Evolutionary conservation across 78 protist genomes (phyloP).

Genomic region (Protostelium mycophagum): DNA sequence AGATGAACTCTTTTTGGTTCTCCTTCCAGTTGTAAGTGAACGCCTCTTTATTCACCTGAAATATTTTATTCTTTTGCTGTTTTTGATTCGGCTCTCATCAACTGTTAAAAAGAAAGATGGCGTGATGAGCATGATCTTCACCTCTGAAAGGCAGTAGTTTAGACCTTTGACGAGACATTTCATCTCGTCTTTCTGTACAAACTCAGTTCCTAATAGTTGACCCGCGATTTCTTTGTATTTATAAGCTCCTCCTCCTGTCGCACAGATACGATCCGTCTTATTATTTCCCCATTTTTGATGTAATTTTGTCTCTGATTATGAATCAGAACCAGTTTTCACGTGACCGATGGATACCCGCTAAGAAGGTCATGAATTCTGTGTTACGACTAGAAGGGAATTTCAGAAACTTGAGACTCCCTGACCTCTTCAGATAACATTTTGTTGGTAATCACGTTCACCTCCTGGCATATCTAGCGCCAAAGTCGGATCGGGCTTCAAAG

Average conservation of each 20-base stretch:
- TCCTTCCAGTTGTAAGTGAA: not conserved
- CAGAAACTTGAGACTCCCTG: not conserved
- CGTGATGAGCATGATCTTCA: not conserved
- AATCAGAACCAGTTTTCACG: not conserved
- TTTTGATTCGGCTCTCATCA: conserved; percentile 1
- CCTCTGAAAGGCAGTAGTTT: conserved; percentile 66
- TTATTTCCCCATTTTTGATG: not conserved
- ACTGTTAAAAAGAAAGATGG: conserved; percentile 25
- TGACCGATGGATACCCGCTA: not conserved
- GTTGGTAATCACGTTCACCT: not conserved
- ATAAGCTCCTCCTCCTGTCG: conserved; percentile 76
- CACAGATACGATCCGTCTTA: not conserved
- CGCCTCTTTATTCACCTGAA: conserved; percentile 14
- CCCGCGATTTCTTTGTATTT: conserved; percentile 61
- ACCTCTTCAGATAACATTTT: not conserved
- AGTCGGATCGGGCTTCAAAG: not conserved
- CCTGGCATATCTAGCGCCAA: not conserved
- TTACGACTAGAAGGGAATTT: not conserved
- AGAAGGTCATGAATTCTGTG: not conserved
- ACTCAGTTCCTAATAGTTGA: conserved; percentile 25
- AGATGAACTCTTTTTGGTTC: not conserved
- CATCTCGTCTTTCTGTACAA: conserved; percentile 75
- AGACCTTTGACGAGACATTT: conserved; percentile 72
- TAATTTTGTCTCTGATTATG: not conserved
- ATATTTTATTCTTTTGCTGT: conserved; percentile 36